Conservation (phyloP, 768 basidiomycete species). For the Boletus reticuloceps region DNA sequence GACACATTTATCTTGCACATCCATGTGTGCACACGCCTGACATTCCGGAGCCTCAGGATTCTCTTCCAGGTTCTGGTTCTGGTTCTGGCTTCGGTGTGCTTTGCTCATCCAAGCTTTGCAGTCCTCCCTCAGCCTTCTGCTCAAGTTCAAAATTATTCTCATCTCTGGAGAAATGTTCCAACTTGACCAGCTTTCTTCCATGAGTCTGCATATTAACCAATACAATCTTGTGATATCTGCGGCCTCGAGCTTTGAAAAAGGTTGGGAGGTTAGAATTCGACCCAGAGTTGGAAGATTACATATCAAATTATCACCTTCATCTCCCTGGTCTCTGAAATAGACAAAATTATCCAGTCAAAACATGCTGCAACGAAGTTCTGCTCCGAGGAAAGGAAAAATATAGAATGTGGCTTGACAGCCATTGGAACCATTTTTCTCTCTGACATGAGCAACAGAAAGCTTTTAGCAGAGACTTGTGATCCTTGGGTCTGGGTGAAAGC, state of each 20-base stretch:
- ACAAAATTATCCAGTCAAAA: neutral
- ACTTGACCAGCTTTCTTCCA: neutral
- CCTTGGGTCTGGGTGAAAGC: too few species aligned
- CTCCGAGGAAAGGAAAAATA: conserved; percentile 8
- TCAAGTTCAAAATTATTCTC: neutral
- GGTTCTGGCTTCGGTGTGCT: neutral
- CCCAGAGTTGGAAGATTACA: neutral
- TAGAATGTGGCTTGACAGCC: neutral
- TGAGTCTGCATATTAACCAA: neutral
- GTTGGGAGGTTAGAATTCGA: neutral
- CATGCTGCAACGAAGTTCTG: conserved; percentile 1
- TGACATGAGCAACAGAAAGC: neutral
- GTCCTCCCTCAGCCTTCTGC: too few species aligned
- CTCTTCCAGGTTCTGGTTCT: neutral
- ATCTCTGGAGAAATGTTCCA: neutral
- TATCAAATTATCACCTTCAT: neutral
- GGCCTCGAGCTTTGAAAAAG: neutral
- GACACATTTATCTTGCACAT: neutral
- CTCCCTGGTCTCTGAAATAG: neutral
- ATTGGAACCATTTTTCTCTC: neutral
- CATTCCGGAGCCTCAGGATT: neutral
- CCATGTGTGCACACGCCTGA: neutral
- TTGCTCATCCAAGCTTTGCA: neutral
- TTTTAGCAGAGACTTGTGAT: too few species aligned
- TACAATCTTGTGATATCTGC: neutral